Base-by-base conservation (phyloP, 2,329 filamentous ascomycete genomes). In the Macrophomina pseudophaseolina region DNA sequence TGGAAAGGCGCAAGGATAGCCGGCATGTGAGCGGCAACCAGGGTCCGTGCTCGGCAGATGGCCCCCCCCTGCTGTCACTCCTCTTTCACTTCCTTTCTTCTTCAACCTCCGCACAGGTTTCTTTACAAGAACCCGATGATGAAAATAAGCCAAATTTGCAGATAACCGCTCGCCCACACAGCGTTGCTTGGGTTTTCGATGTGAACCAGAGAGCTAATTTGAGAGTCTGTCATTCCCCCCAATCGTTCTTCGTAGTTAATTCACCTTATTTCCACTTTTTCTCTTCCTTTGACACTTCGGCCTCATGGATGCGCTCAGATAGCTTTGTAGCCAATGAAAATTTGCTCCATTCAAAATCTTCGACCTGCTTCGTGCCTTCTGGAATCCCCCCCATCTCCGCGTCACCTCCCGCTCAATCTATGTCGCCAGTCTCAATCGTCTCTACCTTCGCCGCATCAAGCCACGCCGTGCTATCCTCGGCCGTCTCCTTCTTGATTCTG, bases 381-480 rank as follows among this genome's bases (percentile, higher is more conserved):
- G 11, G 28, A 23, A 14, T 16, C 33, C 30, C 12, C 48, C 8
- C 16, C 14, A 48, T 30, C 23, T 23, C 23, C 23, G 23, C 23
- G 23, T 23, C 23, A 2, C 23, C 2, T 23, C 16, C 32, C n/a
- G 18, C 28, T 48, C 30, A 60, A 23, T 60, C 56, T n/a, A 23
- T 35, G 4, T 48, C 42, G 42, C 51, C 52, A 42, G 58, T 16
- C 12, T 33, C 23, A 3, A 66, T 3, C 4, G 2, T 30, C 53
- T 51, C 52, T 1, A 66, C 64, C 40, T 33, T 59, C 14, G 64
- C 64, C 33, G 52, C 64, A 5, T 59, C 42, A 52, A 66, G 30
- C 64, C 64, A 66, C 5, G 0, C 5, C 7, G 14, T 4, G 0
- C 46, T 18, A 2, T 46, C 54, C 33, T 59, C 64, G 16, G 14